Conservation (phyloP, 768 basidiomycete species). For the Neoboletus magnificus region DNA sequence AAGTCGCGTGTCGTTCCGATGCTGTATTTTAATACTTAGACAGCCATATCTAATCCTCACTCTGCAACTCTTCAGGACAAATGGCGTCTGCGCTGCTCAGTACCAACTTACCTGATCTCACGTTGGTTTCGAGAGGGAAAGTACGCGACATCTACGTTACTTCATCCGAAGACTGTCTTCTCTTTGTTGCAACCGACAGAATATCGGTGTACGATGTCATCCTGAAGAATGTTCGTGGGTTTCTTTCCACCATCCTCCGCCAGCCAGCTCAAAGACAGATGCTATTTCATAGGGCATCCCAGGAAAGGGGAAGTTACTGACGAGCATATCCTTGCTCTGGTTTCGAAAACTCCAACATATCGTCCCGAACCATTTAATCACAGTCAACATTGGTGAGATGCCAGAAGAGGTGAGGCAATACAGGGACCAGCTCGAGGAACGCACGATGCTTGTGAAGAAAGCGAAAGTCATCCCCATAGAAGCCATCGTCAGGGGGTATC, state of each 20-base stretch:
- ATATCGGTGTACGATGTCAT: constrained; percentile 98
- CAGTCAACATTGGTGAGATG: constrained; percentile 75
- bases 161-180: constrained; percentile 64
- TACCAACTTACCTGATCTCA: constrained; percentile 59
- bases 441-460: constrained; percentile 88
- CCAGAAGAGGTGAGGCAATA: constrained; percentile 74
- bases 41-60: background rate
- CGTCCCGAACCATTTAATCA: constrained; percentile 88
- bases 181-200: constrained; percentile 94
- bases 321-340: constrained; percentile 92
- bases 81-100: constrained; percentile 44
- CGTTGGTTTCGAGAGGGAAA: constrained; percentile 84
- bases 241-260: background rate
- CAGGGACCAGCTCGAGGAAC: constrained; percentile 71
- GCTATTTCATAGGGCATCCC: constrained; percentile 76
- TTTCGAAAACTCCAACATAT: constrained; percentile 77
- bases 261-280: background rate
- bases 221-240: constrained; percentile 75
- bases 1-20: constrained; percentile 14
- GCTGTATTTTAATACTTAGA: constrained; percentile 7
- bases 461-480: constrained; percentile 89
- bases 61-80: background rate
- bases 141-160: constrained; percentile 92
- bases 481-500: constrained; percentile 93
- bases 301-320: constrained; percentile 87